Base-by-base conservation (phyloP, 164 flowering plant genomes). In the Kingdonia uniflora region DNA sequence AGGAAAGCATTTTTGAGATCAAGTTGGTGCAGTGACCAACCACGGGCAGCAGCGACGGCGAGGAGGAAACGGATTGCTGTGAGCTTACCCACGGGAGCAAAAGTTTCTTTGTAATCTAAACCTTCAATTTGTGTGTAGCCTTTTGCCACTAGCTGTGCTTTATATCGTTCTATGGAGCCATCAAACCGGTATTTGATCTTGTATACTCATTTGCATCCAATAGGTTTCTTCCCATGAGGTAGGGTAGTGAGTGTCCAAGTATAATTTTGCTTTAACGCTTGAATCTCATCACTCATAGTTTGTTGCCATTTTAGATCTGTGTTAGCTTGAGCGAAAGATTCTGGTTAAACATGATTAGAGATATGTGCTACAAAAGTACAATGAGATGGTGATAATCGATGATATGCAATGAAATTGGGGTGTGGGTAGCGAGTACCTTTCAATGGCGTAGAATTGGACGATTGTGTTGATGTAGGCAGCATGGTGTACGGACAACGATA, bases 61-160 rank as follows among this genome's bases (percentile, higher is more conserved):
- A 50, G 53, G 15, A 50, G 39, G 15, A 19, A 50, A 1, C 20
- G 53, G 11, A 50, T 7, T 2, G 53, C 29, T 12, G 53, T 50
- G 39, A 50, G 38, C 20, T 50, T 50, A n/a, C 38, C 53, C 10
- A n/a, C 29, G 0, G 53, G 53, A 26, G 38, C 25, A 25, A 50
- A 33, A 2, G 53, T 25, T 37, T 37, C 13, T 13, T 7, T 42
- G 16, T 42, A 42, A 15, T 42, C 45, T 11, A 42, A 6, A 11
- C 45, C 45, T 15, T 42, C 45, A 42, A 42, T 42, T 42, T 42
- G 45, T 11, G n/a, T 42, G 16, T 42, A 15, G 16, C 45, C 45
- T 42, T 42, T 42, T 11, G 16, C 45, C 11, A 42, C 45, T 15
- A 42, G 16, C 15, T 16, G 1, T 11, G 45, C 45, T 42, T 42